A percentile compares a stretch with the other conserved stretches of the same genome.
Conservation (phyloP, 768 basidiomycete genomes). For the Tricholoma sp. region DNA sequence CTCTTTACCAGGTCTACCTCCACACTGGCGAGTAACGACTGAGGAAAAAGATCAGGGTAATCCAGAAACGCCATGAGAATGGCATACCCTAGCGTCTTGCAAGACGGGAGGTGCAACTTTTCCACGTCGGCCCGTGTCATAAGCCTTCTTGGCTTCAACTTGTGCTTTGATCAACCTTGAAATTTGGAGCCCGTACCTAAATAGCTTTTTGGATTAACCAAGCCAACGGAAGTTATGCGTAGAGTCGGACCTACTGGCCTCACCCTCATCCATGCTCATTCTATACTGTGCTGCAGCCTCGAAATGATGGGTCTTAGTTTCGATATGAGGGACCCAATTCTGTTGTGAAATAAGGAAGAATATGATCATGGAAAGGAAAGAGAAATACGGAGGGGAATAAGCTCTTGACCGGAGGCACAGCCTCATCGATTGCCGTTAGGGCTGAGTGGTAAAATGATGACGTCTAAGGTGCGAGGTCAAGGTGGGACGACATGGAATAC, state of each 20-base stretch:
- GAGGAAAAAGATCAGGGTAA: conserved; percentile 9
- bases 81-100: conserved; percentile 71
- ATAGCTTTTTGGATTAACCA: conserved; percentile 6
- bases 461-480: conserved; percentile 31
- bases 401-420: conserved; percentile 38
- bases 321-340: conserved; percentile 79
- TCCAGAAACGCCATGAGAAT: not conserved
- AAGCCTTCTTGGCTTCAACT: conserved; percentile 60
- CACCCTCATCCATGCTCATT: conserved; percentile 85
- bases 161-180: conserved; percentile 71
- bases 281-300: conserved; percentile 84
- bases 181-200: conserved; percentile 85
- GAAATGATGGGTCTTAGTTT: conserved; percentile 83
- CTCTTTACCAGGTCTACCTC: conserved; percentile 65
- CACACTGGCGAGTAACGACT: conserved; percentile 76
- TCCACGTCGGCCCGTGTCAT: conserved; percentile 59
- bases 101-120: conserved; percentile 58
- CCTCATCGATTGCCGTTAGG: conserved; percentile 36
- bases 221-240: not conserved
- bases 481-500: not conserved
- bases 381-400: conserved; percentile 49
- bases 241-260: conserved; percentile 54
- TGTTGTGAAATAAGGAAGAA: conserved; percentile 20
- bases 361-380: not conserved
- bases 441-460: conserved; percentile 62